Evolutionary conservation across 495 filamentous ascomycete species (phyloP), one percentile per base, ranked within the genome.

Genomic region (Letharia columbiana): DNA sequence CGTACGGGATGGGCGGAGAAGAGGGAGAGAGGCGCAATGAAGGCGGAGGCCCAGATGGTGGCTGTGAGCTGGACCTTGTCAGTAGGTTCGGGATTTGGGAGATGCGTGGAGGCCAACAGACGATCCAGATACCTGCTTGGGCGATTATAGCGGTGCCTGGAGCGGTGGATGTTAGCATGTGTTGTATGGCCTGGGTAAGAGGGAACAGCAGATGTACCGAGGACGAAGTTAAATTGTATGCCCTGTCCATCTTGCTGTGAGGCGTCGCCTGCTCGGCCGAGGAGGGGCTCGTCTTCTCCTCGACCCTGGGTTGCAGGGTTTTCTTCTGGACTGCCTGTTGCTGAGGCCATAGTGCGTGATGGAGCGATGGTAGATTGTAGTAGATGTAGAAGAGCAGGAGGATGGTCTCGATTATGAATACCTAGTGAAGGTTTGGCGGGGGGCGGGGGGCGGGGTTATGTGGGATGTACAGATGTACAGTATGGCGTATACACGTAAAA

Each of bases 1-100:
- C 85, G 15, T 10, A 57, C 54, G 11, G 93, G 93, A 77, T 98
- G 93, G 1, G 88, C 82, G 7, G 90, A 88, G 79, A 98, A 93
- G 64, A 96, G 81, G 0, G 88, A 83, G 42, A 89, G 70, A 28
- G 81, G 78, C 41, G 85, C 76, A 37, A 84, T 80, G 73, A 96
- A 84, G 69, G 96, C 81, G 65, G 80, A 82, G 40, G 85, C 83
- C 88, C 88, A 95, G 69, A 96, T 80, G 39, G 90, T 81, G 28
- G 82, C 83, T 39, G 84, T 78, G 59, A 96, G 83, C 82, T 96
- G 74, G 76, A 18, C 60, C 37, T 17, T 23, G 33, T 59, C 60
- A 60, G 63, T 23, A 13, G 23, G 45, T 35, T 20, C 31, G 15
- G 17, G 44, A 2, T 10, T 17, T 35, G 39, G 2, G 45, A 33